Evolutionary conservation across 352 stramenopile genomes (phyloP), one percentile per base, ranked within the genome.

Genomic region (Phytophthora pluvialis): DNA sequence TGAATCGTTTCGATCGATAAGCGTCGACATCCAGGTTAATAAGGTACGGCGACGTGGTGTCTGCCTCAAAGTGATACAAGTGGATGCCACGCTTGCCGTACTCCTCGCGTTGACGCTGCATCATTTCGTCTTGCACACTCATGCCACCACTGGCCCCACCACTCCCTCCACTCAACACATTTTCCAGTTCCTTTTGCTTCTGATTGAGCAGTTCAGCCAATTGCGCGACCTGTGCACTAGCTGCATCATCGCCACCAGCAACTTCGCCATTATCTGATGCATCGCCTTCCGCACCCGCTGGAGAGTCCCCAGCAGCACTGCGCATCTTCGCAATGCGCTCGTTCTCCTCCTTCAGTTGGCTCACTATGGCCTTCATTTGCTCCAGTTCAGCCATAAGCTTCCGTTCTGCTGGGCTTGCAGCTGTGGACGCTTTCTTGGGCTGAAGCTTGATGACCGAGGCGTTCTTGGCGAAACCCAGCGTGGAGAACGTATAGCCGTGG

Each of bases 331-430:
- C 84, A 66, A 95, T 92, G 28, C 77, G 73, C 36, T 94, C 85
- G 54, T 95, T 95, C 56, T 95, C 87, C 0, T 83, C 76, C 59
- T 93, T 94, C 49, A 94, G 73, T 60, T 92, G 82, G 46, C 75
- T 80, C 35, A 97, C 86, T 2, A 97, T 60, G 33, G 83, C 67
- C 78, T 98, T 98, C 90, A 98, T 97, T 66, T 98, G 86, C 59
- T 98, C 91, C 15, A 98, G 70, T 72, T 98, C 92, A 28, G 85
- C 86, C 94, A 98, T 98, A 44, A 98, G 85, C 63, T 98, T 97
- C 35, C 91, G 81, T 57, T 98, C 94, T 1, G 85, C 86, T n/a
- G 91, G 81, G 51, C 90, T 97, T 25, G 89, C 89, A n/a, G 89
- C 90, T 0, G 86, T 83, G 1, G 84, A 94, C 7, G 93, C 92